phyloP scores from a whole-genome alignment of 495 filamentous ascomycete species.

The Cercophora samala region DNA sequence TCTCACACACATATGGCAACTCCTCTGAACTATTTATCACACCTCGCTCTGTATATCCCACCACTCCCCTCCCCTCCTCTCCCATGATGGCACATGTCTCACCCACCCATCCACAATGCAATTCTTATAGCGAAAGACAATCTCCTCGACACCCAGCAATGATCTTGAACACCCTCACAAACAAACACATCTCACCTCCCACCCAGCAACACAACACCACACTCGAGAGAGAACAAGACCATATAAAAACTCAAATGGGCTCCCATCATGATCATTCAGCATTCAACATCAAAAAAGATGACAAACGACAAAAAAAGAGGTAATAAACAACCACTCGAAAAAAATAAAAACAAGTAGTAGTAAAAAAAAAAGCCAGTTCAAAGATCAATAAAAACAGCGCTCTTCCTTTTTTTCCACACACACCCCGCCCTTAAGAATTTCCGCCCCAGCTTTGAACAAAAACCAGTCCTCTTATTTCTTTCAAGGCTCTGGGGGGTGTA shows the following conservation, averaged over 20 bases:
- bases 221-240: neutral
- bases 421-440: neutral
- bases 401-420: neutral
- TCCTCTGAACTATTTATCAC: neutral
- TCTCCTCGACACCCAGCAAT: neutral
- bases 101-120: neutral
- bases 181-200: neutral
- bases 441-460: neutral
- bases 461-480: neutral
- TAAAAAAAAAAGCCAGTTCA: neutral
- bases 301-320: constrained; percentile 15
- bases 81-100: neutral
- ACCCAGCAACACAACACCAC: neutral
- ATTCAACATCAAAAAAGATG: constrained; percentile 16
- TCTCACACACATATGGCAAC: neutral
- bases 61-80: no score
- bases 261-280: constrained; percentile 17
- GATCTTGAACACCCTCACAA: neutral
- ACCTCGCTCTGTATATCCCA: no score
- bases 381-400: neutral
- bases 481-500: neutral
- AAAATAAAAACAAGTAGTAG: neutral
- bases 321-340: neutral
- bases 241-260: neutral
- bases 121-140: neutral